A percentile compares a stretch with the other conserved stretches of the same genome.
phyloP scores from a whole-genome alignment of 2,329 filamentous ascomycete genomes.

The Dactylonectria macrodidyma region DNA sequence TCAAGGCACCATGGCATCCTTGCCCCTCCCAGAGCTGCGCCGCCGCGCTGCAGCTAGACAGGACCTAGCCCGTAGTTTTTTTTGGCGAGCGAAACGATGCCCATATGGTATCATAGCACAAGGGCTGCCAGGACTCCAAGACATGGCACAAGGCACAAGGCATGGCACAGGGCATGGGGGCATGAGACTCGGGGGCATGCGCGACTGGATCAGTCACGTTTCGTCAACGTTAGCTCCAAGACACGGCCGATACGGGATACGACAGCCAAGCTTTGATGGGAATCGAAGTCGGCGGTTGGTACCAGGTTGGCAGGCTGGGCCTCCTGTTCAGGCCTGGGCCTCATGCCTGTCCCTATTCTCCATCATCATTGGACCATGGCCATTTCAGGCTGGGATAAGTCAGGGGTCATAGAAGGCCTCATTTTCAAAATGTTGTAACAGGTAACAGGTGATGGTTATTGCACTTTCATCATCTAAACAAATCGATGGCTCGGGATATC shows the following conservation, averaged over 20 bases:
- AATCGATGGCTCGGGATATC: constrained; percentile 44
- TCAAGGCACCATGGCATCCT: not conserved
- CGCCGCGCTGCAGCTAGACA: constrained; percentile 17
- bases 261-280: not conserved
- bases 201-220: constrained; percentile 14
- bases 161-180: not conserved
- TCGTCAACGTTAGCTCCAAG: constrained; percentile 7
- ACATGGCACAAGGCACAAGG: not conserved
- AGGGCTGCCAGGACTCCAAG: not conserved
- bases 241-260: constrained; percentile 21
- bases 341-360: not conserved
- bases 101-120: constrained; percentile 18
- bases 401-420: constrained; percentile 23
- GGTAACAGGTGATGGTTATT: constrained; percentile 25
- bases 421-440: constrained; percentile 7
- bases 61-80: not conserved
- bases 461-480: constrained; percentile 41
- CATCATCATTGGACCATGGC: constrained; percentile 16
- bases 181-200: not conserved
- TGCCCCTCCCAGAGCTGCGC: constrained; percentile 13
- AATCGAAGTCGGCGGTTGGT: not conserved
- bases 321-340: not conserved
- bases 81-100: not conserved
- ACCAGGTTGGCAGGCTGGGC: not conserved
- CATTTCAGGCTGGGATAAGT: constrained; percentile 18